phyloP scores from a whole-genome alignment of 345 rosid species.

The Clarkia xantiana region DNA sequence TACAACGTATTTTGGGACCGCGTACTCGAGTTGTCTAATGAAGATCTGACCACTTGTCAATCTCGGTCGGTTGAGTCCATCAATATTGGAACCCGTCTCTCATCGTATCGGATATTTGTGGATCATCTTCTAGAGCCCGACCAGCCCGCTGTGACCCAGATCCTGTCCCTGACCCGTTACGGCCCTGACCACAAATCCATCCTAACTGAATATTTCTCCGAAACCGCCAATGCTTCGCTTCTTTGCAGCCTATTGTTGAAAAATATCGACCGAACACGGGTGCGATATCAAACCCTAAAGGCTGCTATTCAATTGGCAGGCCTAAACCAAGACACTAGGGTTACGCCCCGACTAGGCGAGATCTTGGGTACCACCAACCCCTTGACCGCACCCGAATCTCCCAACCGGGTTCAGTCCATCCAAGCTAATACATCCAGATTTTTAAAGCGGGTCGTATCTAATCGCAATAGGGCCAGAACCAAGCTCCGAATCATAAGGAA shows the following conservation, averaged over 20 bases:
- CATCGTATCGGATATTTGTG: constrained; percentile 61
- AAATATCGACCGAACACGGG: constrained; percentile 34
- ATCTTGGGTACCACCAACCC: constrained; percentile 20
- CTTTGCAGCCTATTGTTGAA: constrained; percentile 40
- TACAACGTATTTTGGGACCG: constrained; percentile 66
- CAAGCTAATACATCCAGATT: constrained; percentile 29
- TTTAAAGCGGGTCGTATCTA: constrained; percentile 39
- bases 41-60: constrained; percentile 13
- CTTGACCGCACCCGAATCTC: constrained; percentile 16
- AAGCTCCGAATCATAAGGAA: constrained; percentile 22
- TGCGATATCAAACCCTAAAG: constrained; percentile 17
- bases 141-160: constrained; percentile 21
- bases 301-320: constrained; percentile 12
- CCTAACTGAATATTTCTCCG: constrained; percentile 35
- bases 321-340: no score
- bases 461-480: constrained; percentile 31
- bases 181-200: constrained; percentile 19
- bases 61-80: constrained; percentile 15
- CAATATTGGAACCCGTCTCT: constrained; percentile 52
- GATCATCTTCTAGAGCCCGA: constrained; percentile 65
- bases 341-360: constrained; percentile 14
- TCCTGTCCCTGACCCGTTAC: constrained; percentile 20
- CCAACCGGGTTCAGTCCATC: constrained; percentile 17
- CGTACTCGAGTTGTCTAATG: constrained; percentile 16
- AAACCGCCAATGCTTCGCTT: constrained; percentile 47